Percentiles rank a stretch among this genome's conserved stretches.
phyloP scores from a whole-genome alignment of 768 basidiomycete species.

The Pisolithus orientalis region DNA sequence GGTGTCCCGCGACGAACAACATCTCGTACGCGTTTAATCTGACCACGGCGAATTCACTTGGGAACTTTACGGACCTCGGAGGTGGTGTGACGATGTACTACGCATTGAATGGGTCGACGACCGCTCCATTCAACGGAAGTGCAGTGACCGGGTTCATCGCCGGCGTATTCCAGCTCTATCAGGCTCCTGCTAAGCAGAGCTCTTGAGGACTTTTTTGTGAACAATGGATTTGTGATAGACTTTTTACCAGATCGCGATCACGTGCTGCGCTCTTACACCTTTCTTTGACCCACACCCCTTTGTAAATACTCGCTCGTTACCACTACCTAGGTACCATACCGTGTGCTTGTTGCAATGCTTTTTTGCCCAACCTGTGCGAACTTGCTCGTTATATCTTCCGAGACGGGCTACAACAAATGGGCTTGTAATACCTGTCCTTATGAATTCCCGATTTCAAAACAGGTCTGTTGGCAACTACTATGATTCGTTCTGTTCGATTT shows the following conservation, averaged over 20 bases:
- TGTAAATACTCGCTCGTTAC: too few species aligned
- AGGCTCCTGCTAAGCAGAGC: not conserved
- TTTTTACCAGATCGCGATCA: too few species aligned
- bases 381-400: conserved; percentile 69
- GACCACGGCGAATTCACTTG: not conserved
- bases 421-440: conserved; percentile 92
- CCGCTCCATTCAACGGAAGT: conserved; percentile 1
- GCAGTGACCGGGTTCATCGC: not conserved
- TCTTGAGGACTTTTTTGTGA: not conserved
- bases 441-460: conserved; percentile 51
- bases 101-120: conserved; percentile 5
- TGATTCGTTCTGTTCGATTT: not conserved
- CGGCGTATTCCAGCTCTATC: conserved; percentile 6
- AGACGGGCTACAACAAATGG: conserved; percentile 86
- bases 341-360: conserved; percentile 50
- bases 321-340: too few species aligned
- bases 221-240: too few species aligned
- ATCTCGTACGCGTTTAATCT: conserved; percentile 7
- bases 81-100: conserved; percentile 10
- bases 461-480: conserved; percentile 7
- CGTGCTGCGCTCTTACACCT: too few species aligned
- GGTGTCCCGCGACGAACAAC: conserved; percentile 1
- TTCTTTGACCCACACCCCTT: too few species aligned
- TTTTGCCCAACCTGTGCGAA: conserved; percentile 96
- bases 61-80: conserved; percentile 6